Evolutionary conservation across 2,329 filamentous ascomycete species (phyloP).

Genomic region (Ceratocystis diversiconidia): DNA sequence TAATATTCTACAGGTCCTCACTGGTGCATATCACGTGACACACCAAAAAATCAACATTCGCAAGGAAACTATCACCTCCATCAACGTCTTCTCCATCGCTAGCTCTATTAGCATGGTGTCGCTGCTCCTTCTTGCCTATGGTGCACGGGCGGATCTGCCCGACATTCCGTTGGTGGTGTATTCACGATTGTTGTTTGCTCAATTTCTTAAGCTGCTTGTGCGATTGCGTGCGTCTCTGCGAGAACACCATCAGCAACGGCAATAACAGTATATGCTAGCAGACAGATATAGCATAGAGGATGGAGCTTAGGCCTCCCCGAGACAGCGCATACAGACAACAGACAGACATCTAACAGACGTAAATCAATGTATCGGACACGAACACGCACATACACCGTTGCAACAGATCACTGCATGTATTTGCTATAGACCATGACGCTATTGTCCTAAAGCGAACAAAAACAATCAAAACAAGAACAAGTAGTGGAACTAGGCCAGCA

Average conservation of each 20-base stretch:
- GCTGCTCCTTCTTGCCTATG: conserved; percentile 52
- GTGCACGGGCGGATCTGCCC: conserved; percentile 45
- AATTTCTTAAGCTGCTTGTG: conserved; percentile 25
- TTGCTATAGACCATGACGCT: too few species aligned
- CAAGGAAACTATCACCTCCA: conserved; percentile 64
- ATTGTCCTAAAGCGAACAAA: too few species aligned
- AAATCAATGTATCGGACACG: not conserved
- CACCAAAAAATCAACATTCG: conserved; percentile 68
- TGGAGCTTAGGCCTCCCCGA: not conserved
- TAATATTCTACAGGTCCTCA: conserved; percentile 41
- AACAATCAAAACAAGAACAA: not conserved
- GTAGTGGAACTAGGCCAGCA: not conserved
- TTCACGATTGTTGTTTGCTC: conserved; percentile 25
- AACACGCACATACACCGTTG: not conserved
- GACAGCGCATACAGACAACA: not conserved
- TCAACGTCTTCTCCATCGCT: conserved; percentile 61
- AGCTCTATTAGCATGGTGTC: conserved; percentile 64
- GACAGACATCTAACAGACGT: too few species aligned
- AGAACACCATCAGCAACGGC: conserved; percentile 10
- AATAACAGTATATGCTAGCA: not conserved
- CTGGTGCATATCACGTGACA: conserved; percentile 60
- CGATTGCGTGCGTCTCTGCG: conserved; percentile 21
- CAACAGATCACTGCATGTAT: too few species aligned
- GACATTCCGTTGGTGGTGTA: conserved; percentile 42
- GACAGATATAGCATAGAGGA: too few species aligned